A percentile compares a stretch with the other conserved stretches of the same genome.
Conservation (phyloP, 495 filamentous ascomycete species). For the Penicillium chermesinum region DNA sequence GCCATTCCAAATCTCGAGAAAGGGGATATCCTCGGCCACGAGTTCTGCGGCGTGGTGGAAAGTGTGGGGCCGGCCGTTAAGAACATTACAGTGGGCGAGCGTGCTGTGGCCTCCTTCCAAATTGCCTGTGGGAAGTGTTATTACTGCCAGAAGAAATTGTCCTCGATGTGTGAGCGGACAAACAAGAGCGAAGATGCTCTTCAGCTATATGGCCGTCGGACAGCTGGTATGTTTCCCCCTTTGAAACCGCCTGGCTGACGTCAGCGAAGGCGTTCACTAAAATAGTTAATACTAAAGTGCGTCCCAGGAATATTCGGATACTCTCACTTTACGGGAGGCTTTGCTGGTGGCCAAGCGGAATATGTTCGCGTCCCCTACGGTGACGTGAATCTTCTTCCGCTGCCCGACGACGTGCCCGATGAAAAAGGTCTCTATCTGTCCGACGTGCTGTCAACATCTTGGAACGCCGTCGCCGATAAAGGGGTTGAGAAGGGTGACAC, state of each 20-base stretch:
- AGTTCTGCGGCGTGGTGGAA: conserved; percentile 81
- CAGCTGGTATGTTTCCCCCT: conserved; percentile 53
- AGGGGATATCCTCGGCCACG: conserved; percentile 87
- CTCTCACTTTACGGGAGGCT: conserved; percentile 74
- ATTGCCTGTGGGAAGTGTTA: conserved; percentile 68
- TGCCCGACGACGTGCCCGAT: conserved; percentile 77
- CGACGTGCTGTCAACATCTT: conserved; percentile 74
- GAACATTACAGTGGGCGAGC: conserved; percentile 58
- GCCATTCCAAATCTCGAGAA: conserved; percentile 66
- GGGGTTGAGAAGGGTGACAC: conserved; percentile 53
- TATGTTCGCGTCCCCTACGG: conserved; percentile 78
- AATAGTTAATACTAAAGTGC: not conserved
- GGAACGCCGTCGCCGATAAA: conserved; percentile 79
- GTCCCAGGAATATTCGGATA: conserved; percentile 47
- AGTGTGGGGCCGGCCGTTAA: conserved; percentile 57
- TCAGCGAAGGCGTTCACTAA: too few species aligned
- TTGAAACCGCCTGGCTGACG: too few species aligned
- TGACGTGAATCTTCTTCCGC: conserved; percentile 75
- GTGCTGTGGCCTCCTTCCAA: conserved; percentile 83
- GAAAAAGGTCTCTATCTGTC: conserved; percentile 83
- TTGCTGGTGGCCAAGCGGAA: conserved; percentile 85
- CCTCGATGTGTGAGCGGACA: conserved; percentile 73
- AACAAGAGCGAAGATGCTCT: conserved; percentile 65
- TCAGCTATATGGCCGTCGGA: conserved; percentile 66
- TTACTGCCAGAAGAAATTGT: conserved; percentile 71